Conservation (phyloP, 1,139 yeast species). For the Nakaseomyces delphensis region DNA sequence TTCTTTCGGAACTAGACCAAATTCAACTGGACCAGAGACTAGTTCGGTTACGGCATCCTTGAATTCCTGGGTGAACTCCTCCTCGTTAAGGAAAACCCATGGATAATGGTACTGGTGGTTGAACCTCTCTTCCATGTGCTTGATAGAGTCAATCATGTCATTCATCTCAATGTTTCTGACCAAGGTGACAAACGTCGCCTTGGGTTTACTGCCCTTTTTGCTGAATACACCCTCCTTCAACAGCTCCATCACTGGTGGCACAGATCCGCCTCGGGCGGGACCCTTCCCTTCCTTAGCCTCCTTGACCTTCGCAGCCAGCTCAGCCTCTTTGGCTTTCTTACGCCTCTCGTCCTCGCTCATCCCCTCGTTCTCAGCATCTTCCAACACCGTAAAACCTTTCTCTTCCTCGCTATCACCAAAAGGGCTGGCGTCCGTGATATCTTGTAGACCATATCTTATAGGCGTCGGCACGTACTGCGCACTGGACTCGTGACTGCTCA, state of each 20-base stretch:
- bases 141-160: constrained; percentile 43
- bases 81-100: constrained; percentile 70
- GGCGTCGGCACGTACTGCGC: constrained; percentile 2
- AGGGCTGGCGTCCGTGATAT: neutral
- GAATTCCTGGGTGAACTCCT: constrained; percentile 52
- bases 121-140: constrained; percentile 53
- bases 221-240: constrained; percentile 11
- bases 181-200: constrained; percentile 62
- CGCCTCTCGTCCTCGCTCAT: neutral
- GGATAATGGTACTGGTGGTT: constrained; percentile 68
- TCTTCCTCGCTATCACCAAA: neutral
- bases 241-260: constrained; percentile 8
- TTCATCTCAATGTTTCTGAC: constrained; percentile 61
- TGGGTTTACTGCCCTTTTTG: constrained; percentile 30
- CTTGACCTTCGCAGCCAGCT: neutral
- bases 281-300: constrained; percentile 4
- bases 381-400: too few species aligned
- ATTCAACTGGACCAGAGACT: constrained; percentile 46
- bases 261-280: constrained; percentile 4
- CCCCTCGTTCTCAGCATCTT: too few species aligned
- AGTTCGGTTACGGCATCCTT: constrained; percentile 36
- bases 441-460: too few species aligned
- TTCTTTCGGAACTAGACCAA: constrained; percentile 46
- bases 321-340: constrained; percentile 3
- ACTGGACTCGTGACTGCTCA: constrained; percentile 9